A percentile compares a stretch with the other conserved stretches of the same genome.
These are phyloP conservation scores for Hibiscus tridactylites DNA, from an alignment of 345 rosid species.

Conservation along the genomic window DNA sequence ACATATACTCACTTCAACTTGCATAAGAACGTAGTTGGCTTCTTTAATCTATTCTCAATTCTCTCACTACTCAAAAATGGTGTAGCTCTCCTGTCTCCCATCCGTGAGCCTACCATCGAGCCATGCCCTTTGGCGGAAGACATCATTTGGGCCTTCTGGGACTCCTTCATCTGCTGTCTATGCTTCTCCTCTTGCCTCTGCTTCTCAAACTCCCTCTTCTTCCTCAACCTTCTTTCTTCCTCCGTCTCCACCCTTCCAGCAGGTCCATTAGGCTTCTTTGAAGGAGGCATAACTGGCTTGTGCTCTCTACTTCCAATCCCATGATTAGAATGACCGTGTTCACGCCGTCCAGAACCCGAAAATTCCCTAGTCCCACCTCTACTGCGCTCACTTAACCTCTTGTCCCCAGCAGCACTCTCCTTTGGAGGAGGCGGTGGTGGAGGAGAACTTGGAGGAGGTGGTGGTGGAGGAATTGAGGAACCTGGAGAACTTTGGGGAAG, in stretches of 20 bases:
- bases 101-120: constrained; percentile 58
- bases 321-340: constrained; percentile 34
- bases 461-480: constrained; percentile 61
- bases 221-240: constrained; percentile 83
- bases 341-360: constrained; percentile 31
- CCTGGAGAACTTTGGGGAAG: constrained; percentile 50
- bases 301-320: constrained; percentile 34
- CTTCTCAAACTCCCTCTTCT: constrained; percentile 89
- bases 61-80: constrained; percentile 69
- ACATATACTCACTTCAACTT: constrained; percentile 79
- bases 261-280: constrained; percentile 42
- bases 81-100: constrained; percentile 74
- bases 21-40: constrained; percentile 96
- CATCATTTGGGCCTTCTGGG: constrained; percentile 48
- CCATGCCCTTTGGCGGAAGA: constrained; percentile 66
- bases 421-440: constrained; percentile 72
- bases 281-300: constrained; percentile 32
- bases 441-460: constrained; percentile 87
- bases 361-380: constrained; percentile 25
- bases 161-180: constrained; percentile 57
- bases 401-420: constrained; percentile 22
- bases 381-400: constrained; percentile 29
- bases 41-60: constrained; percentile 84
- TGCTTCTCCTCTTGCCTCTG: constrained; percentile 68
- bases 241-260: constrained; percentile 66